Evolutionary conservation across 2,329 filamentous ascomycete genomes (phyloP).

Genomic region (Didymella keratinophila): DNA sequence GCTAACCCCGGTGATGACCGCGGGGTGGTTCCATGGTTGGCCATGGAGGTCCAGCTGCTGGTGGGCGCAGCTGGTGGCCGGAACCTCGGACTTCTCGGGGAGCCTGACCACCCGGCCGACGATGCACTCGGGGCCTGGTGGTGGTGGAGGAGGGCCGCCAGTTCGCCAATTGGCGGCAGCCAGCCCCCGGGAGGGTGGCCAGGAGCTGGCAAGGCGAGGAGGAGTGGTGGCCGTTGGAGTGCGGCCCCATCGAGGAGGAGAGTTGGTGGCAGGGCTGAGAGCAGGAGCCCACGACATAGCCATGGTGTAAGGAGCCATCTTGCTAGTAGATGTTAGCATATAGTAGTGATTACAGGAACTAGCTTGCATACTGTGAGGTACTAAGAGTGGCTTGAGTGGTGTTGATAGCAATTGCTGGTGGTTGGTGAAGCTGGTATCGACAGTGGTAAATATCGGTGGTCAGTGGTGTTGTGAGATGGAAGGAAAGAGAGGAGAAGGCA

Average conservation of each 20-base stretch:
- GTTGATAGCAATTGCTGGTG: background rate
- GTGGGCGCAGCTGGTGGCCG: background rate
- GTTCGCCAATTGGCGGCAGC: background rate
- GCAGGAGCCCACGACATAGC: background rate
- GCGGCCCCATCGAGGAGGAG: background rate
- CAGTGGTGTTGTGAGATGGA: background rate
- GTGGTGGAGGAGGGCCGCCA: background rate
- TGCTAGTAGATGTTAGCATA: background rate
- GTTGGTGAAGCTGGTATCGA: background rate
- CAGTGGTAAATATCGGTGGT: background rate
- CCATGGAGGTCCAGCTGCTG: background rate
- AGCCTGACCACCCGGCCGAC: constrained; percentile 7
- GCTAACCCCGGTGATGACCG: constrained; percentile 21
- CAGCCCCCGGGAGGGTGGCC: background rate
- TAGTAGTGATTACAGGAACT: too few species aligned
- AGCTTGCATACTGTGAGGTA: background rate
- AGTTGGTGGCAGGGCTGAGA: background rate
- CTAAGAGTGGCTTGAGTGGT: background rate
- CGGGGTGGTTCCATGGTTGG: constrained; percentile 14
- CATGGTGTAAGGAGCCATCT: constrained; percentile 2
- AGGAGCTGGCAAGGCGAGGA: background rate
- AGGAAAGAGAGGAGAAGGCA: background rate
- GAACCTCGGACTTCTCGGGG: background rate
- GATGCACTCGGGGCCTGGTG: background rate
- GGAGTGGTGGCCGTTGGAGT: background rate